Percentiles rank a stretch among this genome's conserved stretches.
Evolutionary conservation across 371 early-diverging fungal species (phyloP).

Genomic region (Mucor ambiguus): DNA sequence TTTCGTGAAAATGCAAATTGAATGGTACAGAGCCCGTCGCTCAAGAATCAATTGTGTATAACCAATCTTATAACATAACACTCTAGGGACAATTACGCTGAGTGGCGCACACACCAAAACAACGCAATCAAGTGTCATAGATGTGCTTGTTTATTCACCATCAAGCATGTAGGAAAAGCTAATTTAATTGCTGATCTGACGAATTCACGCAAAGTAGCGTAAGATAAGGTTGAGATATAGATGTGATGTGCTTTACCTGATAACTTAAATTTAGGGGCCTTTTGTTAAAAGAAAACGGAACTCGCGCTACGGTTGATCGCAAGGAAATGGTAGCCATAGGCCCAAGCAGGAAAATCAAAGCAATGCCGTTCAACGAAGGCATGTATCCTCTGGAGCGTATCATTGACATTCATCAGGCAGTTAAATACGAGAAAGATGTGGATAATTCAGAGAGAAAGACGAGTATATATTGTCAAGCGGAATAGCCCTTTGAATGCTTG

Average conservation of each 20-base stretch:
- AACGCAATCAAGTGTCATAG: conserved; percentile 10
- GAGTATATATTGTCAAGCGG: not conserved
- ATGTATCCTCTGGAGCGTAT: not conserved
- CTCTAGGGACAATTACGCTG: conserved; percentile 9
- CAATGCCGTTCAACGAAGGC: conserved; percentile 8
- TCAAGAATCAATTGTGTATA: not conserved
- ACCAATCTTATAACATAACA: not conserved
- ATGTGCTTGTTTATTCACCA: conserved; percentile 3
- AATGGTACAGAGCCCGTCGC: not conserved
- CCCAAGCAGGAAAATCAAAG: not conserved
- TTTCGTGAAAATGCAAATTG: not conserved
- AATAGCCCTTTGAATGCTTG: too few species aligned
- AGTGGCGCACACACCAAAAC: conserved; percentile 14
- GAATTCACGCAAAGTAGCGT: not conserved
- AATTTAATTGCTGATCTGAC: conserved; percentile 3
- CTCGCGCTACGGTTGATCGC: not conserved
- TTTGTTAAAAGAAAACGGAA: too few species aligned
- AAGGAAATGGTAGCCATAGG: not conserved
- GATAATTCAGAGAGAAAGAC: not conserved
- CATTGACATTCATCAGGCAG: not conserved
- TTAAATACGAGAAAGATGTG: not conserved
- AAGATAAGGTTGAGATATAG: not conserved
- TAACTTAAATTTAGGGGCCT: not conserved
- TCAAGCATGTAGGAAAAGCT: conserved; percentile 14
- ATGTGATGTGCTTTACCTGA: not conserved